Percentiles rank a stretch among this genome's conserved stretches.
Evolutionary conservation across 768 basidiomycete species (phyloP).

Genomic region (Phanerochaete sordida): DNA sequence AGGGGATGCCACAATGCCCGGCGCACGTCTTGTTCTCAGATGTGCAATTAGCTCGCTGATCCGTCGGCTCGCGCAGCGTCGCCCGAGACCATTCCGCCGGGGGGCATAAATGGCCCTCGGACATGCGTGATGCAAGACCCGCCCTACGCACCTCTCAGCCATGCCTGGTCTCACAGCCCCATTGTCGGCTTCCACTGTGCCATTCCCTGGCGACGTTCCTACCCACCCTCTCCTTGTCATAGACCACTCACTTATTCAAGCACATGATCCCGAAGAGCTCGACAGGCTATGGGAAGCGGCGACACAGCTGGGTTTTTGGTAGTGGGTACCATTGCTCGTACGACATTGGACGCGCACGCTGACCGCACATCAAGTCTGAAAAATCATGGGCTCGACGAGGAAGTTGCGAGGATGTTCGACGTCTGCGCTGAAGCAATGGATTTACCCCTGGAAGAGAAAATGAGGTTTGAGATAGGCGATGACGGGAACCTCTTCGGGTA

Average conservation of each 20-base stretch:
- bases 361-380: constrained; percentile 36
- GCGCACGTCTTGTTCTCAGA: too few species aligned
- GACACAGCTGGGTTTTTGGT: constrained; percentile 63
- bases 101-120: too few species aligned
- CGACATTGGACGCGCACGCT: neutral
- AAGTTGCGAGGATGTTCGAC: constrained; percentile 50
- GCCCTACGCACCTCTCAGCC: constrained; percentile 14
- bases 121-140: too few species aligned
- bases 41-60: too few species aligned
- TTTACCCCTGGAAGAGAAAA: constrained; percentile 52
- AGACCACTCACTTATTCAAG: constrained; percentile 47
- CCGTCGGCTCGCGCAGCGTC: too few species aligned
- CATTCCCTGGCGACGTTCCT: constrained; percentile 48
- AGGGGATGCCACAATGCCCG: too few species aligned
- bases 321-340: constrained; percentile 37
- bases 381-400: constrained; percentile 50
- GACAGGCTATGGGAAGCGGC: constrained; percentile 54
- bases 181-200: constrained; percentile 27
- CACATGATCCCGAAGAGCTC: constrained; percentile 39
- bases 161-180: constrained; percentile 26
- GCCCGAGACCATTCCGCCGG: too few species aligned
- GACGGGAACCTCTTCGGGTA: constrained; percentile 39
- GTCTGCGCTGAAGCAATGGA: constrained; percentile 52
- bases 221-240: constrained; percentile 54
- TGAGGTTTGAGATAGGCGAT: constrained; percentile 56